Evolutionary conservation across 2,329 filamentous ascomycete genomes (phyloP).

Genomic region (Podosphaera fusca): DNA sequence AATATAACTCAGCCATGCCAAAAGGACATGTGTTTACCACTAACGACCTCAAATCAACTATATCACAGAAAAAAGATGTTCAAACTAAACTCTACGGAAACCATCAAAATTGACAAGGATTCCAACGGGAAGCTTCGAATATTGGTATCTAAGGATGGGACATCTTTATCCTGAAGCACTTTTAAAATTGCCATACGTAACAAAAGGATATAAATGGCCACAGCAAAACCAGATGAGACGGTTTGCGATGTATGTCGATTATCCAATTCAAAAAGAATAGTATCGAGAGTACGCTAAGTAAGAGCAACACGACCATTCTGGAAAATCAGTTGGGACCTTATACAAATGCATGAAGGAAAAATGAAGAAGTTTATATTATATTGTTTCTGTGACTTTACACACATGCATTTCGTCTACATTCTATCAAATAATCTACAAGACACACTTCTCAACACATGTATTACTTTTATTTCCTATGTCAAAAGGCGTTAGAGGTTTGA

Average conservation of each 20-base stretch:
- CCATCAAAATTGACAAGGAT: too few relatives aligned
- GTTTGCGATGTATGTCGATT: background rate
- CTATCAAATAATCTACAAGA: background rate
- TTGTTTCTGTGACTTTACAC: background rate
- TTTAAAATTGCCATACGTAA: too few relatives aligned
- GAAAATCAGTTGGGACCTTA: background rate
- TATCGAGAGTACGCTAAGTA: background rate
- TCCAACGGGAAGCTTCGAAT: too few relatives aligned
- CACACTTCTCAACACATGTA: background rate
- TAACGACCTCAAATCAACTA: too few relatives aligned
- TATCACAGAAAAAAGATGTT: too few relatives aligned
- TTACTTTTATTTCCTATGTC: background rate
- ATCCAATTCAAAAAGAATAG: background rate
- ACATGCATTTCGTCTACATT: background rate
- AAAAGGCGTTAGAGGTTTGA: background rate
- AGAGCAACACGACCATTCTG: background rate
- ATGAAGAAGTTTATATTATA: background rate
- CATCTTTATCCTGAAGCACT: too few relatives aligned
- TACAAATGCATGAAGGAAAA: background rate
- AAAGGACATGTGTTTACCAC: background rate
- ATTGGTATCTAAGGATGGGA: too few relatives aligned
- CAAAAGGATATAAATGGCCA: too few relatives aligned
- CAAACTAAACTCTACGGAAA: too few relatives aligned
- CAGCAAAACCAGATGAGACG: background rate
- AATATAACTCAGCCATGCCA: background rate